Evolutionary conservation across 768 basidiomycete genomes (phyloP), one percentile per base, ranked within the genome.

Genomic region (Naganishia vaughanmartiniae): DNA sequence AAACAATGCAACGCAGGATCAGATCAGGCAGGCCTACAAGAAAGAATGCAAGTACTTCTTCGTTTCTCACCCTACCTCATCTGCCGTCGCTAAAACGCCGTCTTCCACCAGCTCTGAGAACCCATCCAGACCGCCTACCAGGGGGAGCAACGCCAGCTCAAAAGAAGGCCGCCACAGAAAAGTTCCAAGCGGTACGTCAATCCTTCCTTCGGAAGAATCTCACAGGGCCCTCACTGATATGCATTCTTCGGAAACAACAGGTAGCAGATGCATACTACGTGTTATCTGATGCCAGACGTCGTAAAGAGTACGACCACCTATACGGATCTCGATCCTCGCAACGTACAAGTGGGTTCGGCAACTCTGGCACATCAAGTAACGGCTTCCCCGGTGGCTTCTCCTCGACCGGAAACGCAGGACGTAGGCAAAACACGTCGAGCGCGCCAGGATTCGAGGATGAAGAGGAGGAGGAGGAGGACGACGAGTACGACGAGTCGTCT

Each of bases 191-290:
- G 84, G 91, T 88, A 73, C 6, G 79, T 74, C 58, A 55, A 21
- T 53, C 10, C 15, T 63, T 19, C 58, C 7, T 30, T 53, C n/a
- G n/a, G n/a, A n/a, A n/a, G 12, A n/a, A 28, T 34, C 30, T 19
- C n/a, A 19, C 2, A 28, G 30, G 57, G 17, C 24, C 17, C 19
- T 26, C 21, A 30, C 39, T 33, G 30, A 39, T 26, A 53, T 31
- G n/a, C 36, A 26, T 14, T 54, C 70, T 2, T 63, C 54, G 53
- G 72, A 74, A 66, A 42, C 77, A 90, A 89, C 87, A 89, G 10
- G 88, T 96, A 73, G 92, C 93, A 66, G 93, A 96, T 80, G 93
- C 93, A 21, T 95, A 95, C 82, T 96, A 91, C 79, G 90, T 94
- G 31, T 86, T 97, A 45, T 92, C 91, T 2, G 92, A 96, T 80